Conservation (phyloP, 2,329 filamentous ascomycete species). For the Cladophialophora psammophila region DNA sequence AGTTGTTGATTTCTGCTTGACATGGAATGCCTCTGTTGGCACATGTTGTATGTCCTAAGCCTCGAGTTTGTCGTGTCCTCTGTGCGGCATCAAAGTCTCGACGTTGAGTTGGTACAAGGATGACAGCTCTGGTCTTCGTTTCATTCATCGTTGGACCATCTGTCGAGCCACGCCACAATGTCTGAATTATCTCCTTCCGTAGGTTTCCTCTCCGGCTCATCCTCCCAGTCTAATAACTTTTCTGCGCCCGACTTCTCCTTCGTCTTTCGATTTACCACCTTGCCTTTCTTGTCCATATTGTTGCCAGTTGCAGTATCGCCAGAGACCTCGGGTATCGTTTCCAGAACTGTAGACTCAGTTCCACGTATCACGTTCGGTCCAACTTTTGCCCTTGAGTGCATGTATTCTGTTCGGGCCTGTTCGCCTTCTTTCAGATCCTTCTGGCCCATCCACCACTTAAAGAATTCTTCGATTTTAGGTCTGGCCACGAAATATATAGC, state of each 20-base stretch:
- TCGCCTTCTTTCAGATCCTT: constrained; percentile 34
- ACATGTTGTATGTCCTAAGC: background rate
- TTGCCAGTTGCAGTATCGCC: constrained; percentile 28
- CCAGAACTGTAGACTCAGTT: constrained; percentile 20
- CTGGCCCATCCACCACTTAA: constrained; percentile 33
- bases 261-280: constrained; percentile 37
- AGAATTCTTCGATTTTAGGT: constrained; percentile 35
- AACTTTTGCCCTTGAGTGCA: constrained; percentile 34
- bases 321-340: constrained; percentile 24
- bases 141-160: constrained; percentile 36
- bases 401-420: constrained; percentile 28
- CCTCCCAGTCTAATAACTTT: constrained; percentile 41
- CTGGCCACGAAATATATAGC: constrained; percentile 37
- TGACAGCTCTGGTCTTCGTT: background rate
- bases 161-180: constrained; percentile 40
- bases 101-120: background rate
- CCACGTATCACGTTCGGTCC: constrained; percentile 38
- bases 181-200: constrained; percentile 35
- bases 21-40: background rate
- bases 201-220: constrained; percentile 34
- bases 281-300: constrained; percentile 24
- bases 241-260: constrained; percentile 39
- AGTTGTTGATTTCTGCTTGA: background rate
- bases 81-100: background rate
- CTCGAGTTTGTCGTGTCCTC: background rate